A percentile compares a stretch with the other conserved stretches of the same genome.
These are phyloP conservation scores for Phoma sp. DNA, from an alignment of 2,329 filamentous ascomycete genomes.

Conservation along the genomic window DNA sequence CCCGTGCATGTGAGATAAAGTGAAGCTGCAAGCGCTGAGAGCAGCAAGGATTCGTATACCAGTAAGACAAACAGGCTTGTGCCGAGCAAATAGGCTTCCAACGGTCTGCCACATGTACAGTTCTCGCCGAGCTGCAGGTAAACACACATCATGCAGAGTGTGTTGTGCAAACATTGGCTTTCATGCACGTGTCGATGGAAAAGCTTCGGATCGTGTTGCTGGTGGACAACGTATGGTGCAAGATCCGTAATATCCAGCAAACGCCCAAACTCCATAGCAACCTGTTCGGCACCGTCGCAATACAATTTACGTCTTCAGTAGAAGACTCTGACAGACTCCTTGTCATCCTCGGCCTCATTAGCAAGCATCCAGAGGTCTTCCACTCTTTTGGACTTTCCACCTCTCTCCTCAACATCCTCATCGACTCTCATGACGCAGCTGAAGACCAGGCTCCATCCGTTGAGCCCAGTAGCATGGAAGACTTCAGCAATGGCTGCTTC, in stretches of 20 bases:
- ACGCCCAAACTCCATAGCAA: background rate
- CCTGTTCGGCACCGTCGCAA: background rate
- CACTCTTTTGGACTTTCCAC: constrained; percentile 26
- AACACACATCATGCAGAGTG: background rate
- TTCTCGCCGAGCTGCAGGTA: background rate
- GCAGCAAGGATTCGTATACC: background rate
- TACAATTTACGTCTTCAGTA: constrained; percentile 26
- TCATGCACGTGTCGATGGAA: background rate
- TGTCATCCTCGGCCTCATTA: constrained; percentile 24
- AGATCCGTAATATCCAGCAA: background rate
- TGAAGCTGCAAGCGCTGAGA: constrained; percentile 7
- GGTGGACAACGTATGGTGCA: background rate
- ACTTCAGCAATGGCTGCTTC: constrained; percentile 39
- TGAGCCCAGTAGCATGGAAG: constrained; percentile 36
- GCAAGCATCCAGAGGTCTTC: constrained; percentile 35
- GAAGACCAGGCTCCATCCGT: constrained; percentile 43
- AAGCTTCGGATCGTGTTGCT: background rate
- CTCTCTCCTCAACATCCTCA: constrained; percentile 30
- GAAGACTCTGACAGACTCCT: constrained; percentile 33
- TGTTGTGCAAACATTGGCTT: background rate
- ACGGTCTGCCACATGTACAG: background rate
- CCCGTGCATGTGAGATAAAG: background rate
- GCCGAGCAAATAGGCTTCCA: no score
- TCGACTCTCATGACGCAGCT: constrained; percentile 38
- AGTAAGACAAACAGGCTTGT: background rate